Evolutionary conservation across 805 yeast species (phyloP), one percentile per base, ranked within the genome.

Genomic region (Kluyveromyces starmeri): DNA sequence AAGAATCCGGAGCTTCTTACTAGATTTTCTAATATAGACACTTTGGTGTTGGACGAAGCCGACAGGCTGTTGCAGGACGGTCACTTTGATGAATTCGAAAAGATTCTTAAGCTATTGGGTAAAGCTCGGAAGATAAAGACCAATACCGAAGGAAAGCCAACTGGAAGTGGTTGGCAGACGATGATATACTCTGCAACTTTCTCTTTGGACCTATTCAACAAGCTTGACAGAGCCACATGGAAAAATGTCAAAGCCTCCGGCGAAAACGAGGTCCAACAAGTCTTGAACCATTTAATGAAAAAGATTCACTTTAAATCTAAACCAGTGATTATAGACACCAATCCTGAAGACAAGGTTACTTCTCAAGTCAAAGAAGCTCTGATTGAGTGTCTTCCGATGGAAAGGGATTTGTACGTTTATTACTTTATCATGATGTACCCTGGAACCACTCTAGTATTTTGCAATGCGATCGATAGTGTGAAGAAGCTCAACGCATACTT

Each of bases 171-270:
- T 37, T 72, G 86, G 70, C 98, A 92, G 61, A 83, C 96, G 1
- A 63, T 88, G 46, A 85, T 92, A n/a, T 92, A 84, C 51, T 83
- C 95, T 24, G 98, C 98, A 4, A 89, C 98, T 0, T 92, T 92
- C 58, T 78, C 88, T 4, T 70, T 75, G 43, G 89, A 80, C 34
- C 65, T 92, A 20, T 85, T 92, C 58, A 73, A 79, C 24, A 88
- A 86, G 52, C 64, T 92, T 44, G 73, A 69, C 35, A 62, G 55
- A 12, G 61, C 65, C 10, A 45, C 51, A 15, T 52, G 61, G 47
- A 48, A 47, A 41, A 54, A 42, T 37, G 42, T 39, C 45, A 51
- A 47, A 16, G 41, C 34, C 10, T 47, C 43, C n/a, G 50, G 43
- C 19, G 47, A 47, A 4, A 56, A 56, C 19, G 67, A 64, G 37